A percentile compares a stretch with the other conserved stretches of the same genome.
Evolutionary conservation across 2,329 filamentous ascomycete genomes (phyloP).

Genomic region (Neonectria ditissima): DNA sequence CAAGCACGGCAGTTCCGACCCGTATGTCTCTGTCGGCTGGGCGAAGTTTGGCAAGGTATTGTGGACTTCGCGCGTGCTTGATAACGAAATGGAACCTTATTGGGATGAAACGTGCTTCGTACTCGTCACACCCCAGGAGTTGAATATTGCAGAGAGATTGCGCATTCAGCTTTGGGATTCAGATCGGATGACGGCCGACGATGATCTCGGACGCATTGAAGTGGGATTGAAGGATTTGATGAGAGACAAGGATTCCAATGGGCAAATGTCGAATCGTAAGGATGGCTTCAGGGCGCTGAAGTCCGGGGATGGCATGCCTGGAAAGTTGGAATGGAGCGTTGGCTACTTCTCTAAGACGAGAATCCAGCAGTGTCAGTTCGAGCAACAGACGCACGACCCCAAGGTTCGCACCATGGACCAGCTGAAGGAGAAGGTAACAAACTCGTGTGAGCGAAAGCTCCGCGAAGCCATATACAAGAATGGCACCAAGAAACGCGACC

Average conservation of each 20-base stretch:
- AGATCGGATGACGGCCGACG: slow-evolving; percentile 77
- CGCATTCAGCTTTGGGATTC: slow-evolving; percentile 82
- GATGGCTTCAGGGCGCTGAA: slow-evolving; percentile 76
- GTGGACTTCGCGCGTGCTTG: slow-evolving; percentile 71
- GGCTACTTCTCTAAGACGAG: slow-evolving; percentile 77
- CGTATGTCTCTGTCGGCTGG: slow-evolving; percentile 80
- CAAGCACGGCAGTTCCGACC: slow-evolving; percentile 72
- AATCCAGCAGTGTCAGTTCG: slow-evolving; percentile 71
- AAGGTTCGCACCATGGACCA: slow-evolving; percentile 68
- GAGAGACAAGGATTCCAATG: slow-evolving; percentile 67
- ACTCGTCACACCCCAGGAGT: slow-evolving; percentile 76
- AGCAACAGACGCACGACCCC: slow-evolving; percentile 69
- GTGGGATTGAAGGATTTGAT: slow-evolving; percentile 75
- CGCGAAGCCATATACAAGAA: slow-evolving; percentile 67
- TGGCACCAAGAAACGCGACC: slow-evolving; percentile 63
- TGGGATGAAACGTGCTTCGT: slow-evolving; percentile 79
- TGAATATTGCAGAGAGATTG: slow-evolving; percentile 77
- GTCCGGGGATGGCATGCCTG: slow-evolving; percentile 75
- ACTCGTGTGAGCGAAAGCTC: slow-evolving; percentile 70
- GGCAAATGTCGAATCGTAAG: slow-evolving; percentile 70
- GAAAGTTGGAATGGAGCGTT: slow-evolving; percentile 75
- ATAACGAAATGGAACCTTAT: slow-evolving; percentile 73
- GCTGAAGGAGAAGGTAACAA: slow-evolving; percentile 67
- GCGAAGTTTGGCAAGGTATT: slow-evolving; percentile 79
- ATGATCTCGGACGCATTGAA: slow-evolving; percentile 80